Conservation (phyloP, 139 green algal species). For the Spirogloea muscicola region DNA sequence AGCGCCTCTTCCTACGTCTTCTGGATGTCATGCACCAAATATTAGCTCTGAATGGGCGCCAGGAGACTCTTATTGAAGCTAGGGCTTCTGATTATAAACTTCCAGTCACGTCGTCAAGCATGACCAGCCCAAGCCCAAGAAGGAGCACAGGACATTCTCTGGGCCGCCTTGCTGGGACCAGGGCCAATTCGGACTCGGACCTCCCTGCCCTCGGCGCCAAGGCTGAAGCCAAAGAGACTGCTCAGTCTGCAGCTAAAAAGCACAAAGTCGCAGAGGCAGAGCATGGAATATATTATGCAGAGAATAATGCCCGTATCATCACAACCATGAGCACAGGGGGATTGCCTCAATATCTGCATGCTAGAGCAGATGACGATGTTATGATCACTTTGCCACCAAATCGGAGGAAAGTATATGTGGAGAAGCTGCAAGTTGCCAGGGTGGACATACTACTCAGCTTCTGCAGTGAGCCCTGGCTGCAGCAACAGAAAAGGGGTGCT, state of each 20-base stretch:
- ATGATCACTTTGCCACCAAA: neutral
- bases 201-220: too few relatives aligned
- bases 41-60: too few relatives aligned
- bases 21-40: slow-evolving; percentile 17
- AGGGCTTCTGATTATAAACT: neutral
- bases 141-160: neutral
- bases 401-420: neutral
- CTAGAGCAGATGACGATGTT: too few relatives aligned
- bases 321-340: neutral
- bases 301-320: neutral
- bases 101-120: neutral
- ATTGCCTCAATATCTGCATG: neutral
- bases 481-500: slow-evolving; percentile 30
- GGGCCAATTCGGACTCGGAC: too few relatives aligned
- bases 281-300: neutral
- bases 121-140: neutral
- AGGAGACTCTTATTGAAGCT: too few relatives aligned
- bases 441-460: slow-evolving; percentile 18
- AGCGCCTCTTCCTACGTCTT: slow-evolving; percentile 26
- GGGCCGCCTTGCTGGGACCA: too few relatives aligned
- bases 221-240: too few relatives aligned
- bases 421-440: neutral
- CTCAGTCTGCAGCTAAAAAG: too few relatives aligned
- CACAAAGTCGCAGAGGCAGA: too few relatives aligned
- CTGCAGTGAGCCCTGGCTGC: slow-evolving; percentile 39